Evolutionary conservation across 2,329 filamentous ascomycete genomes (phyloP), one percentile per base, ranked within the genome.

Genomic region (Verticillium zaregamsianum): DNA sequence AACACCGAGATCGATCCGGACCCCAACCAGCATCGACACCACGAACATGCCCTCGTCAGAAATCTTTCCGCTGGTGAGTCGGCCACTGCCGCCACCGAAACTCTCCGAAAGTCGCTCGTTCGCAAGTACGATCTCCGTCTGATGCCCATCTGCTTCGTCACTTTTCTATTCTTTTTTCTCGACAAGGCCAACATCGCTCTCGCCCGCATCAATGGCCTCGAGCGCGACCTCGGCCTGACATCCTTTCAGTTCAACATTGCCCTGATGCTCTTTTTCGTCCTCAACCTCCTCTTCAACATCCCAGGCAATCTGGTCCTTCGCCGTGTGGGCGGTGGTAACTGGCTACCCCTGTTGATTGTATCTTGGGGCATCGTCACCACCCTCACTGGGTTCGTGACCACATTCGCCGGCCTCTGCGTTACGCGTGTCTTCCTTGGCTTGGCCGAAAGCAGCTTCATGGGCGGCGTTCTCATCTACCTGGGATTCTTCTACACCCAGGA

Each of bases 401-500:
- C 63, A 12, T 69, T 68, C 39, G 56, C 52, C 20, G 64, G 67
- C 7, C 61, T 70, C 14, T 66, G 65, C 31, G 39, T 65, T n/a
- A 65, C 64, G 15, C 66, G 68, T 1, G 52, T 66, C 2, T 62
- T 70, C 2, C 64, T 70, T 35, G 69, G 69, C 8, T 49, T 69
- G 17, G 60, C 65, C 0, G 68, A 70, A 58, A 66, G 67, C 45
- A 66, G 65, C 14, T 68, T 70, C 37, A 62, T 70, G 1, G 67
- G 68, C 0, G 64, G 68, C 4, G 68, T 66, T 2, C 59, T 70
- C 37, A 59, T 70, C 3, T 69, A 69, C 33, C 64, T 70, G n/a
- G 67, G 63, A 15, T 68, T 70, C 57, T 70, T 70, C 57, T 70
- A 70, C 33, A 67, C 64, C 2, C 55, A 60, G 5, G 62, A 67